Percentiles rank a stretch among this genome's conserved stretches.
Conservation (phyloP, 2,329 filamentous ascomycete genomes). For the Talaromyces sp. region DNA sequence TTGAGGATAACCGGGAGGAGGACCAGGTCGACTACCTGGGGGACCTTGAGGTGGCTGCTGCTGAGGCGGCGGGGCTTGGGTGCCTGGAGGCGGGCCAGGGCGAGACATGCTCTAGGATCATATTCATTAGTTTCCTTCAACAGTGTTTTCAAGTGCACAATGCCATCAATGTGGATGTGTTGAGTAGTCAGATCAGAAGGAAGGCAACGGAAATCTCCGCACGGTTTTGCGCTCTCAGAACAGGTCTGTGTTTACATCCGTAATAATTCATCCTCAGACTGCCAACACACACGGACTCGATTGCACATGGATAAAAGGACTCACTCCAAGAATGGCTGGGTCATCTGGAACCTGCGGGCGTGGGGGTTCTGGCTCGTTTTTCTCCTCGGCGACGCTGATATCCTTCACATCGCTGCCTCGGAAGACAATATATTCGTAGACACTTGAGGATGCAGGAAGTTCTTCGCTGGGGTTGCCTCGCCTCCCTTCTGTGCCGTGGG, state of each 20-base stretch:
- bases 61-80: conserved; percentile 8
- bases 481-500: conserved; percentile 89
- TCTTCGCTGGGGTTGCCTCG: conserved; percentile 73
- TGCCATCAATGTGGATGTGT: background rate
- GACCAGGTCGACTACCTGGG: conserved; percentile 13
- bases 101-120: conserved; percentile 36
- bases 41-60: conserved; percentile 18
- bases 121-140: background rate
- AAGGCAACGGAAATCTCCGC: conserved; percentile 99
- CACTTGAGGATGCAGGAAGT: conserved; percentile 73
- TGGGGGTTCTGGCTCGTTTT: conserved; percentile 65
- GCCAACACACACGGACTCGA: conserved; percentile 18
- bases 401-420: conserved; percentile 98
- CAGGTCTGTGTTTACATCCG: conserved; percentile 89
- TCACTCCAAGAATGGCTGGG: conserved; percentile 94
- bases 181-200: conserved; percentile 71
- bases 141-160: conserved; percentile 8
- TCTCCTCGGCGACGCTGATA: conserved; percentile 81
- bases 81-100: conserved; percentile 39
- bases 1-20: conserved; percentile 35
- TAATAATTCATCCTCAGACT: conserved; percentile 69
- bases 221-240: conserved; percentile 90
- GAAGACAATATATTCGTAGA: conserved; percentile 99
- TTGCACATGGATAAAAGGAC: conserved; percentile 38
- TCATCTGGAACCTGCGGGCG: conserved; percentile 82